Conservation (phyloP, 2,329 filamentous ascomycete species). For the Penicillium sp. region DNA sequence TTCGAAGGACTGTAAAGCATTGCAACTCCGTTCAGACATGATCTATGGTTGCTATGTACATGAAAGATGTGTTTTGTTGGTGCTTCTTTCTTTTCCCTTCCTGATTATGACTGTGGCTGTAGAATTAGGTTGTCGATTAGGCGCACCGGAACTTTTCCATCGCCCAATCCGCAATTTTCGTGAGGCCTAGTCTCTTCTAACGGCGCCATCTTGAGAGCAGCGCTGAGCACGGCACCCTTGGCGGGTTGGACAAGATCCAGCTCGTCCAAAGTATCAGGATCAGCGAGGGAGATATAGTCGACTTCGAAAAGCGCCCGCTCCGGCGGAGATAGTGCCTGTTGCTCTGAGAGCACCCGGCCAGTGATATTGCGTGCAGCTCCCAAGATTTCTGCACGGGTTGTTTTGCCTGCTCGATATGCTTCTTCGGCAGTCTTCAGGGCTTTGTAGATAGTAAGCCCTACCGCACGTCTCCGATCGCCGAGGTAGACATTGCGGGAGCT, state of each 20-base stretch:
- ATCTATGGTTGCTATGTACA: neutral
- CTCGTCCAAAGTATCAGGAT: slow-evolving; percentile 80
- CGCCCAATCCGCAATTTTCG: slow-evolving; percentile 70
- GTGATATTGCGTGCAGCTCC: slow-evolving; percentile 65
- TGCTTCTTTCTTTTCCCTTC: neutral
- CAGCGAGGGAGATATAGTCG: slow-evolving; percentile 88
- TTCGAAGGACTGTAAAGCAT: slow-evolving; percentile 5
- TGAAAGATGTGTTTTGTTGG: neutral
- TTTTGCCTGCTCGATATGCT: slow-evolving; percentile 57
- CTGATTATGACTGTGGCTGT: slow-evolving; percentile 32
- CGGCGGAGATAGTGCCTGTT: slow-evolving; percentile 58
- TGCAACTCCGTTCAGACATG: no score
- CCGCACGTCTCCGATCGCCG: slow-evolving; percentile 66
- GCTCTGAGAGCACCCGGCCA: slow-evolving; percentile 55
- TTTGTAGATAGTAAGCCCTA: slow-evolving; percentile 68
- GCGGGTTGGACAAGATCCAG: slow-evolving; percentile 65
- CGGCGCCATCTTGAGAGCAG: slow-evolving; percentile 84
- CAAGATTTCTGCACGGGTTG: slow-evolving; percentile 65
- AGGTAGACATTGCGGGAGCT: slow-evolving; percentile 95
- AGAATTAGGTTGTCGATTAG: slow-evolving; percentile 93
- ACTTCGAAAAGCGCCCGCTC: slow-evolving; percentile 73
- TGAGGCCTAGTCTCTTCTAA: slow-evolving; percentile 66
- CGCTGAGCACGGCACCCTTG: slow-evolving; percentile 79
- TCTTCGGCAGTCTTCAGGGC: slow-evolving; percentile 69
- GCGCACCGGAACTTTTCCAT: slow-evolving; percentile 71